These are phyloP conservation scores for Dendrobium chrysotoxum DNA, from an alignment of 106 monocot genomes.

Conservation along the genomic window DNA sequence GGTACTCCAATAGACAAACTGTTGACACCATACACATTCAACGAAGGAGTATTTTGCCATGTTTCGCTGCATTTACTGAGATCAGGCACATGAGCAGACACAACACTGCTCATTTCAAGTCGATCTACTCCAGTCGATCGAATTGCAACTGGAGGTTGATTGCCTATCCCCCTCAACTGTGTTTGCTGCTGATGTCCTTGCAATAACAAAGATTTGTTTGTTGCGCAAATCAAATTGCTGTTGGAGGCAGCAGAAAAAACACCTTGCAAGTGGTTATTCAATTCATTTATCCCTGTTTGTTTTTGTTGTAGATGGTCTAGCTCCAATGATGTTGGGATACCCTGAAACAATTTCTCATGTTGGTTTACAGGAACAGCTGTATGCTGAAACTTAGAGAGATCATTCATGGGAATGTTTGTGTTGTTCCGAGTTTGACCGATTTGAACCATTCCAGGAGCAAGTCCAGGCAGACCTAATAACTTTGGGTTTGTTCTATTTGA, in stretches of 20 bases:
- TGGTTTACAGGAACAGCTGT: conserved; percentile 24
- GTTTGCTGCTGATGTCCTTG: conserved; percentile 16
- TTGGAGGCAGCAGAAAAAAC: conserved; percentile 14
- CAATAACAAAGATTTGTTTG: conserved; percentile 14
- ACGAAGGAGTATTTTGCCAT: conserved; percentile 27
- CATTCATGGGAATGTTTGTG: conserved; percentile 29
- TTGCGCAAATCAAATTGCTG: conserved; percentile 13
- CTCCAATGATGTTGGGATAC: conserved; percentile 28
- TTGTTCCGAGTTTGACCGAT: conserved; percentile 14
- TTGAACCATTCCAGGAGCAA: conserved; percentile 43
- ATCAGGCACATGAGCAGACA: conserved; percentile 28
- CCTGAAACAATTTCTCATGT: conserved; percentile 26
- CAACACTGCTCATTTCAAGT: conserved; percentile 15
- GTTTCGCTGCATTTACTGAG: conserved; percentile 21
- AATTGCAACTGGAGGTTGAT: conserved; percentile 15
- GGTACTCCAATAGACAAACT: not conserved
- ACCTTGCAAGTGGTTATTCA: conserved; percentile 18
- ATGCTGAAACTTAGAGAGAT: conserved; percentile 31
- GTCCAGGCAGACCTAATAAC: conserved; percentile 31
- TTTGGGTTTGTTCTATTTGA: conserved; percentile 27
- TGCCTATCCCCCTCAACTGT: conserved; percentile 10
- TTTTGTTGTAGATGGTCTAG: conserved; percentile 26
- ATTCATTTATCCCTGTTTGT: conserved; percentile 19
- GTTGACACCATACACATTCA: conserved; percentile 7
- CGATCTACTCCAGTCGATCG: conserved; percentile 16